Evolutionary conservation across 169 alveolate genomes (phyloP).

Genomic region (Babesia divergens): DNA sequence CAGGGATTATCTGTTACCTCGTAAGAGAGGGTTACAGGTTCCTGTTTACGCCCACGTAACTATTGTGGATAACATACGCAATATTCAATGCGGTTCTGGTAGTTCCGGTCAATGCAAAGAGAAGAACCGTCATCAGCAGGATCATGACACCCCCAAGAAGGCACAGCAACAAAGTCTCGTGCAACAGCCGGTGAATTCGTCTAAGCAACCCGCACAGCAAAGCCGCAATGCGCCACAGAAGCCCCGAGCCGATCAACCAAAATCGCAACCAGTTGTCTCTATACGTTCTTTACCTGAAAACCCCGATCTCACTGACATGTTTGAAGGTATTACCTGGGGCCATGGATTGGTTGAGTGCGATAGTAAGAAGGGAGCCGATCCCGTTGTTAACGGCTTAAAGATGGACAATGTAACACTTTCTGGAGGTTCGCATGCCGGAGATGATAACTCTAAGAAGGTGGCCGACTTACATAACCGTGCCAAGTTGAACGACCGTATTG

Average conservation of each 20-base stretch:
- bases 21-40: constrained; percentile 68
- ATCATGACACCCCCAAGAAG: background rate
- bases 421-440: background rate
- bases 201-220: background rate
- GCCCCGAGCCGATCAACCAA: too few species aligned
- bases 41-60: constrained; percentile 75
- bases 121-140: background rate
- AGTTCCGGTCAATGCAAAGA: constrained; percentile 3
- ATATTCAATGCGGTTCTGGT: background rate
- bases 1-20: constrained; percentile 72
- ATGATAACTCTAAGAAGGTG: background rate
- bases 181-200: background rate
- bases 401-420: background rate
- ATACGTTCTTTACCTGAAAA: too few species aligned
- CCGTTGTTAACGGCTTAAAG: background rate
- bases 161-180: background rate
- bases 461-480: background rate
- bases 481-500: background rate
- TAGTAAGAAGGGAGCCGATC: too few species aligned
- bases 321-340: too few species aligned
- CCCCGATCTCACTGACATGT: too few species aligned
- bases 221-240: too few species aligned
- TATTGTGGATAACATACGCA: constrained; percentile 70
- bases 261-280: too few species aligned
- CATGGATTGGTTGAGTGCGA: too few species aligned